Conservation (phyloP, 2,329 filamentous ascomycete species). For the Ophiostoma novo-ulmi region DNA sequence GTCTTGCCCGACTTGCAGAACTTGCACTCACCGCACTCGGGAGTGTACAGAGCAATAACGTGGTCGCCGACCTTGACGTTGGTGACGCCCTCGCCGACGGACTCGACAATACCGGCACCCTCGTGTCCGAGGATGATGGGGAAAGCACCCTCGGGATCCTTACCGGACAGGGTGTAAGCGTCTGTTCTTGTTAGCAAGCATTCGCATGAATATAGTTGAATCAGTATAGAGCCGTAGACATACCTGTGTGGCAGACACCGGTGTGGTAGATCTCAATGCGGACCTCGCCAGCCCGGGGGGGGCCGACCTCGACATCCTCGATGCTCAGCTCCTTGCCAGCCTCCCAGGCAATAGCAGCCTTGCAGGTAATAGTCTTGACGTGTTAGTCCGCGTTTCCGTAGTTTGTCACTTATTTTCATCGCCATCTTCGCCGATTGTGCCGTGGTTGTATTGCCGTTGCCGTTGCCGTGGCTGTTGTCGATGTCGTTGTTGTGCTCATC, state of each 20-base stretch:
- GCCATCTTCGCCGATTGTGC: neutral
- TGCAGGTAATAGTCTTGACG: conserved; percentile 82
- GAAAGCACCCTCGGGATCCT: conserved; percentile 94
- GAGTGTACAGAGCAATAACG: conserved; percentile 86
- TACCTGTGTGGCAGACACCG: conserved; percentile 96
- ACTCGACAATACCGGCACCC: conserved; percentile 87
- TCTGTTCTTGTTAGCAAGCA: conserved; percentile 41
- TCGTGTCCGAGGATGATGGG: conserved; percentile 86
- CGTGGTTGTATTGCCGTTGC: neutral
- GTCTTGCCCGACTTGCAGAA: conserved; percentile 99
- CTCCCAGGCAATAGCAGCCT: conserved; percentile 97
- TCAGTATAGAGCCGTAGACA: neutral
- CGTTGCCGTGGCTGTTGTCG: neutral
- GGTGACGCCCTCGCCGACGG: conserved; percentile 84
- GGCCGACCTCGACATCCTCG: conserved; percentile 87
- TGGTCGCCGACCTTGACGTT: conserved; percentile 89
- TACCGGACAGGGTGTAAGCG: conserved; percentile 91
- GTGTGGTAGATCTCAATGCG: conserved; percentile 97
- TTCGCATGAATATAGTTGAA: no score
- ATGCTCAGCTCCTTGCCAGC: conserved; percentile 83
- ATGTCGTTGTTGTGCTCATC: neutral
- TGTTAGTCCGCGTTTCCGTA: neutral
- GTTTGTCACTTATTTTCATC: neutral
- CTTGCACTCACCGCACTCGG: conserved; percentile 96
- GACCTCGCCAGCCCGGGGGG: conserved; percentile 88